Percentiles rank a stretch among this genome's conserved stretches.
Conservation (phyloP, 306 rosid genomes). For the Ceratonia siliqua region DNA sequence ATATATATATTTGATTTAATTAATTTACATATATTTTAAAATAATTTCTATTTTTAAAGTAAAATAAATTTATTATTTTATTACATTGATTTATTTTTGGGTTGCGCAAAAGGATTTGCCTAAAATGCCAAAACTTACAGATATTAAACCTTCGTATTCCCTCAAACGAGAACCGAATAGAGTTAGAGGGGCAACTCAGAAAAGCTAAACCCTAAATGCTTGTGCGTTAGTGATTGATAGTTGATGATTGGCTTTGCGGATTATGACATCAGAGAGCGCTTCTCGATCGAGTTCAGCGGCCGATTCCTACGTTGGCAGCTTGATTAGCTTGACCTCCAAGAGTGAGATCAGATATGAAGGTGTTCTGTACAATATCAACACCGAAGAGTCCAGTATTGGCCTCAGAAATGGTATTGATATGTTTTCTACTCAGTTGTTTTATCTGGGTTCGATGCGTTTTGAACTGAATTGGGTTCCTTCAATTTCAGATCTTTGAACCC, state of each 20-base stretch:
- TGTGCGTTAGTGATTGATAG: background rate
- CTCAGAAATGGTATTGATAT: constrained; percentile 59
- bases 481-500: constrained; percentile 24
- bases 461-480: constrained; percentile 11
- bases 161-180: constrained; percentile 26
- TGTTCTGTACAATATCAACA: constrained; percentile 66
- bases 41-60: background rate
- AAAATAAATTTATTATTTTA: background rate
- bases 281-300: constrained; percentile 71
- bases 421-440: background rate
- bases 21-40: no score
- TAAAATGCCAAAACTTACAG: background rate
- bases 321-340: constrained; percentile 82
- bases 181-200: background rate
- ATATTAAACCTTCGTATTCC: constrained; percentile 2
- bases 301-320: constrained; percentile 76
- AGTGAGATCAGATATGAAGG: constrained; percentile 90
- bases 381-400: constrained; percentile 81
- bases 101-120: background rate
- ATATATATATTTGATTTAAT: no score
- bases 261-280: constrained; percentile 68
- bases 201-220: constrained; percentile 58
- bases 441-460: constrained; percentile 11
- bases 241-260: constrained; percentile 28
- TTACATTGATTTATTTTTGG: background rate